Percentiles rank a stretch among this genome's conserved stretches.
Evolutionary conservation across 495 filamentous ascomycete genomes (phyloP).

Genomic region (Penicillium pancosmium): DNA sequence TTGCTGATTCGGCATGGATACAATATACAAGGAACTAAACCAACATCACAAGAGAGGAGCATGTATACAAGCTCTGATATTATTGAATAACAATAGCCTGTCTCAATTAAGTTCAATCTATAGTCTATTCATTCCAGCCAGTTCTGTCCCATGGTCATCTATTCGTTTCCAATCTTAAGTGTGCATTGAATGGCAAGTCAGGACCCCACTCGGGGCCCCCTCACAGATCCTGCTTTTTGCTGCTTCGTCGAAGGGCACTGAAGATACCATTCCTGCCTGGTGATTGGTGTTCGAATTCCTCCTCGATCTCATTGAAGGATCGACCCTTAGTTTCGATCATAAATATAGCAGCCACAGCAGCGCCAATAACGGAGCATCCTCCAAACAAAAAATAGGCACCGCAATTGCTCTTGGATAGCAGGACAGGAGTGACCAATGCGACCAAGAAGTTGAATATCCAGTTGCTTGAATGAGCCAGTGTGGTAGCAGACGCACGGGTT

Average conservation of each 20-base stretch:
- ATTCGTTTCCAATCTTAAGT: neutral
- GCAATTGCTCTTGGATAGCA: conserved; percentile 57
- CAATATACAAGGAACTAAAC: no score
- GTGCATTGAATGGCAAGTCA: neutral
- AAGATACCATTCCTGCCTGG: neutral
- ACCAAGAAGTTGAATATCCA: conserved; percentile 65
- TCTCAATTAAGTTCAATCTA: no score
- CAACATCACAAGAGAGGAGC: no score
- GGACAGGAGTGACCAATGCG: conserved; percentile 63
- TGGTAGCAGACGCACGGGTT: conserved; percentile 54
- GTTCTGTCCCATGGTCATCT: neutral
- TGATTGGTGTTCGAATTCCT: conserved; percentile 44
- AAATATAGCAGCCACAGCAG: conserved; percentile 49
- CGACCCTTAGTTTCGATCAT: conserved; percentile 66
- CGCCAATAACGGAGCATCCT: conserved; percentile 49
- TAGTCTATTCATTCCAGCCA: no score
- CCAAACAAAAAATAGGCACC: conserved; percentile 67
- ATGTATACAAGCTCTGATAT: no score
- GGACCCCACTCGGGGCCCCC: neutral
- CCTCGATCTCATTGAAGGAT: conserved; percentile 60
- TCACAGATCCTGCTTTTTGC: neutral
- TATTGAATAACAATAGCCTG: no score
- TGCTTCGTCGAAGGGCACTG: conserved; percentile 1
- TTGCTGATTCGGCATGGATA: no score
- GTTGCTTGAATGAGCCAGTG: conserved; percentile 51